Evolutionary conservation across 768 basidiomycete genomes (phyloP), one percentile per base, ranked within the genome.

Genomic region (Leccinum variicolor): DNA sequence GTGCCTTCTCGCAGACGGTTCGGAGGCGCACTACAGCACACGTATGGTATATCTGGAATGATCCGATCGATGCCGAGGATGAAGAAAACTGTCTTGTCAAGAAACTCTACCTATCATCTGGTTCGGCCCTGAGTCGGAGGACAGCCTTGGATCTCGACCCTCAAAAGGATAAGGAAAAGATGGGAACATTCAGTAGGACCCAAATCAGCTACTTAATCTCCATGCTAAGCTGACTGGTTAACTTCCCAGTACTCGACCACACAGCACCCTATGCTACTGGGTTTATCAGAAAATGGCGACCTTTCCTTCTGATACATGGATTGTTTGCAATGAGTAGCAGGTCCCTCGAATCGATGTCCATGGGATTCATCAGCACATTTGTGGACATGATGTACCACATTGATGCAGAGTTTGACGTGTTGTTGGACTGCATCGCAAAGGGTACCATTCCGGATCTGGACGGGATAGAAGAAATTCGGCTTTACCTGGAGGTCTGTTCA

Each of bases 11-110:
- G 11, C 49, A 50, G 19, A 29, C 47, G 31, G 36, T 45, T 13
- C 43, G 34, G 21, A 57, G 34, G 23, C 58, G 57, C 8, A 66
- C 64, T 7, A 52, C 7, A 6, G 53, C 51, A n/a, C 19, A 19
- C 3, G 1, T 56, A 6, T 63, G 36, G 17, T 54, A 25, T 41
- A 28, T 66, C 3, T 17, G 33, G 0, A 33, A 2, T 28, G 31
- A 58, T 9, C 36, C 6, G 19, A 26, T 51, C 17, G 31, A 47
- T 31, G 17, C 59, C 17, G 47, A 13, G 6, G 64, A 50, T 34
- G 49, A 49, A 17, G 48, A 58, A 19, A 19, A 39, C 7, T 8
- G 10, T 31, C n/a, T 45, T 26, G 25, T 56, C 23, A 8, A 51
- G 39, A 52, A 9, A 2, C 28, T 56, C 29, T 41, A 51, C 23